A percentile compares a stretch with the other conserved stretches of the same genome.
Evolutionary conservation across 75 land plant genomes (phyloP).

Genomic region (Pseudotsuga menziesii): DNA sequence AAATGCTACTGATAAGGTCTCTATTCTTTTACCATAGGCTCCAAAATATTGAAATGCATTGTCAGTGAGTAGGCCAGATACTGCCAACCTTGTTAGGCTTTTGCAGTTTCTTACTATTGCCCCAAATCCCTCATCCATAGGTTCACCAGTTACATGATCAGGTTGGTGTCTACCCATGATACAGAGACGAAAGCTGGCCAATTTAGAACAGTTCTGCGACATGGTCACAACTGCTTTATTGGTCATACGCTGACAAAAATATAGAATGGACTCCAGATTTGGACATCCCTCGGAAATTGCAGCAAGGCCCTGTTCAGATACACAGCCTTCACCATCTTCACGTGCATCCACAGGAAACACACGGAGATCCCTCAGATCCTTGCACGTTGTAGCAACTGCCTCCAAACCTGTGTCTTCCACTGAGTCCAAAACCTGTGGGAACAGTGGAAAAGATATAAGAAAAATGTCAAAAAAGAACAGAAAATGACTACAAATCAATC

Average conservation of each 20-base stretch:
- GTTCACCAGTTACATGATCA: constrained; percentile 57
- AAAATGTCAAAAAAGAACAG: neutral
- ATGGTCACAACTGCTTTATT: constrained; percentile 76
- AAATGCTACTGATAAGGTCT: constrained; percentile 89
- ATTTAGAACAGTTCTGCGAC: constrained; percentile 66
- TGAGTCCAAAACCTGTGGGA: constrained; percentile 56
- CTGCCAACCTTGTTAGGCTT: constrained; percentile 69
- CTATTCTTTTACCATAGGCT: constrained; percentile 61
- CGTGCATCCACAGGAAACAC: constrained; percentile 66
- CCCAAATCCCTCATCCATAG: constrained; percentile 97
- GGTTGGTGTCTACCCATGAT: constrained; percentile 66
- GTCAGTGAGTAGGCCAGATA: constrained; percentile 85
- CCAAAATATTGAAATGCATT: constrained; percentile 82
- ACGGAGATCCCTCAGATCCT: constrained; percentile 72
- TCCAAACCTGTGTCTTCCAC: constrained; percentile 80
- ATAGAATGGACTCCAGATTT: constrained; percentile 72
- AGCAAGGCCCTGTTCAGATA: constrained; percentile 74
- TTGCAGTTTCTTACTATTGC: constrained; percentile 81
- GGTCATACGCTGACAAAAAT: constrained; percentile 91
- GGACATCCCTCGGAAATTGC: constrained; percentile 89
- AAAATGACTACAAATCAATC: neutral
- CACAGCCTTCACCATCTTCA: constrained; percentile 49
- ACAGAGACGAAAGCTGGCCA: constrained; percentile 80
- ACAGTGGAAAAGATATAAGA: neutral
- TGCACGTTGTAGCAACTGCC: constrained; percentile 65